These are phyloP conservation scores for Plasmodium cynomolgi DNA, from an alignment of 169 alveolate species.

Conservation along the genomic window DNA sequence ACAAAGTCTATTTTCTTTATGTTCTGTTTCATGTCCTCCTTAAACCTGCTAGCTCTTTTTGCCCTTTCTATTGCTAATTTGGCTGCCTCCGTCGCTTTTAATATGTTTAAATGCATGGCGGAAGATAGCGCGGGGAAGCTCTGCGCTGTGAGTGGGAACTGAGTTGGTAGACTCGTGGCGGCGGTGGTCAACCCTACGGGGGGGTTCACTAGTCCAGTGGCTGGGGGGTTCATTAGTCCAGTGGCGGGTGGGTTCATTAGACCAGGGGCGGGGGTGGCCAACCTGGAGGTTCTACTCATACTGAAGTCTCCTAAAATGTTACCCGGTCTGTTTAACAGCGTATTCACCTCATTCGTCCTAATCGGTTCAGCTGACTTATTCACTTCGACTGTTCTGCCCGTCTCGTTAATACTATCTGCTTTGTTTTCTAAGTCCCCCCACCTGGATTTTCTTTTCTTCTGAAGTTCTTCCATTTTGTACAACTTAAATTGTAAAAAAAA, in stretches of 20 bases:
- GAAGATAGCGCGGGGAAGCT: neutral
- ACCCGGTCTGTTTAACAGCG: neutral
- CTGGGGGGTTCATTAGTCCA: neutral
- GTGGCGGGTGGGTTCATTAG: neutral
- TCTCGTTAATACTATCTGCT: neutral
- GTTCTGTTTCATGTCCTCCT: slow-evolving; percentile 27
- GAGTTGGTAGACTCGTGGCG: neutral
- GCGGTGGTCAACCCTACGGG: neutral
- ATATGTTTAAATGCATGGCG: slow-evolving; percentile 39
- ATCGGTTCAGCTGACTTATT: neutral
- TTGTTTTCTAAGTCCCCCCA: slow-evolving; percentile 72
- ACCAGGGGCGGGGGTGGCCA: neutral
- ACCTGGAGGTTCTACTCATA: neutral
- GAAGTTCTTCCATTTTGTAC: slow-evolving; percentile 40
- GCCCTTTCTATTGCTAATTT: slow-evolving; percentile 82
- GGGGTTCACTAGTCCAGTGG: neutral
- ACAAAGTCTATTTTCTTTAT: slow-evolving; percentile 30
- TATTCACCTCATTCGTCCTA: neutral
- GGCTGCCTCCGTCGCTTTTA: slow-evolving; percentile 78
- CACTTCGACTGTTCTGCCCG: neutral
- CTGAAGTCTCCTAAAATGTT: slow-evolving; percentile 24
- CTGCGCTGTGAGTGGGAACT: neutral
- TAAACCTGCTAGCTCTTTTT: slow-evolving; percentile 75
- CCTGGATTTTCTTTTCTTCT: slow-evolving; percentile 63
- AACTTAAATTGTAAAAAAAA: neutral